Percentiles rank a stretch among this genome's conserved stretches.
Evolutionary conservation across 495 filamentous ascomycete genomes (phyloP).

Genomic region (Mytilinidion resinicola): DNA sequence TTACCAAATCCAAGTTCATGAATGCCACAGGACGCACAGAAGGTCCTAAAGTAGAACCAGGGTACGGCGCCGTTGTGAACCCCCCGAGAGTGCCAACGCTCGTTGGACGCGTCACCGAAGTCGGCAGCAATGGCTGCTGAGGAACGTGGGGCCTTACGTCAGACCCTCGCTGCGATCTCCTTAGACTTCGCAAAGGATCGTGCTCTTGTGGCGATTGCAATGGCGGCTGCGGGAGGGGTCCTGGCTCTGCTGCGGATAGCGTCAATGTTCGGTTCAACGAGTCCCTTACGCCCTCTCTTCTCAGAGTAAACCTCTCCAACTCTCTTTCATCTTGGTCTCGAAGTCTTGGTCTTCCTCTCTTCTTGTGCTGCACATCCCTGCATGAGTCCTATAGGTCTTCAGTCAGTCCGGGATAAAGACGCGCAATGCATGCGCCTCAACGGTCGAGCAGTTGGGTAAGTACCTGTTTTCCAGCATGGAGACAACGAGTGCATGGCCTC

Average conservation of each 20-base stretch:
- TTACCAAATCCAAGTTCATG: constrained; percentile 36
- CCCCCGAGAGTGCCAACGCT: constrained; percentile 8
- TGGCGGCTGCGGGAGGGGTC: constrained; percentile 2
- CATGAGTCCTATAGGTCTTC: constrained; percentile 60
- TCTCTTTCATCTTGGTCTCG: constrained; percentile 63
- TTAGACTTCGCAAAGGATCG: constrained; percentile 13
- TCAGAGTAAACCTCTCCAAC: constrained; percentile 16
- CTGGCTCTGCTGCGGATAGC: constrained; percentile 4
- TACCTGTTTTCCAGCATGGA: constrained; percentile 60
- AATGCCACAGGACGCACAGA: constrained; percentile 20
- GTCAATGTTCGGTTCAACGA: constrained; percentile 5
- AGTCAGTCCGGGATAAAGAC: constrained; percentile 8
- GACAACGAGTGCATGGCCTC: constrained; percentile 57
- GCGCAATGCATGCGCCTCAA: not conserved
- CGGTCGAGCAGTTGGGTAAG: constrained; percentile 3
- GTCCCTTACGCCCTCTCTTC: constrained; percentile 13
- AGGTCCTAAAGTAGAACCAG: constrained; percentile 10
- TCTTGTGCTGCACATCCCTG: constrained; percentile 93
- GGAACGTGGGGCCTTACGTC: constrained; percentile 6
- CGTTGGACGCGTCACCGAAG: constrained; percentile 4
- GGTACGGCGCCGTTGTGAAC: constrained; percentile 4
- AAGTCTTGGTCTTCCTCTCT: constrained; percentile 83
- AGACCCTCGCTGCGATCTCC: constrained; percentile 6
- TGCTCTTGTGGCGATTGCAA: constrained; percentile 8
- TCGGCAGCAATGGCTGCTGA: constrained; percentile 3